Percentiles rank a stretch among this genome's conserved stretches.
Conservation (phyloP, 108 stramenopile species). For the Bacterosira constricta region DNA sequence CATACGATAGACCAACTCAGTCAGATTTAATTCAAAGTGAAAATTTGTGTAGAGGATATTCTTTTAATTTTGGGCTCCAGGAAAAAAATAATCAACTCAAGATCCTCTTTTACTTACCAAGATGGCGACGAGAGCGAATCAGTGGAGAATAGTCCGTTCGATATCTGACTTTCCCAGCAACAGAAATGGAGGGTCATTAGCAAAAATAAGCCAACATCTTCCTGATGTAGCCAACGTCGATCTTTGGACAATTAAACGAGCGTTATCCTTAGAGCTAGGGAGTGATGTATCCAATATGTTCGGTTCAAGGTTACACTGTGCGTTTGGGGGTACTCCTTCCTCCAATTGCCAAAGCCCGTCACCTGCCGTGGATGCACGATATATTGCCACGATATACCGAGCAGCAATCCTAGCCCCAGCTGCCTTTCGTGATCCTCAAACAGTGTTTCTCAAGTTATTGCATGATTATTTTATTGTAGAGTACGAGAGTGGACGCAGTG, state of each 20-base stretch:
- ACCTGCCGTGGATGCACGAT: constrained; percentile 18
- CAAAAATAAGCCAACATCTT: constrained; percentile 3
- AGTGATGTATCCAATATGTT: constrained; percentile 14
- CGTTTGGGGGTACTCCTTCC: not conserved
- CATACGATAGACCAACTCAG: no score
- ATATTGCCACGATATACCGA: constrained; percentile 17
- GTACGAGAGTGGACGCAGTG: not conserved
- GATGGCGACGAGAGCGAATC: not conserved
- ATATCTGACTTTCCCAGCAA: constrained; percentile 11
- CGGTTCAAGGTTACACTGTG: constrained; percentile 7
- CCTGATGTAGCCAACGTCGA: constrained; percentile 10
- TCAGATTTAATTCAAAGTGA: no score
- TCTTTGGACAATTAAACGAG: not conserved
- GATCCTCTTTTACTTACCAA: no score
- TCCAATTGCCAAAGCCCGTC: not conserved
- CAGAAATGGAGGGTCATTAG: constrained; percentile 6
- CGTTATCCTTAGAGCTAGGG: constrained; percentile 12
- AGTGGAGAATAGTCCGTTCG: constrained; percentile 10
- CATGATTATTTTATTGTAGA: constrained; percentile 11
- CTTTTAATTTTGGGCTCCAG: no score
- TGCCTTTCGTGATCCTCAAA: constrained; percentile 19
- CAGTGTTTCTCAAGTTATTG: constrained; percentile 22
- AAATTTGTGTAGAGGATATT: no score
- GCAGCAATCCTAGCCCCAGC: constrained; percentile 13
- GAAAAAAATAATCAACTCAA: no score